Base-by-base conservation (phyloP, 2,329 filamentous ascomycete species). In the Metarhizium robertsii region DNA sequence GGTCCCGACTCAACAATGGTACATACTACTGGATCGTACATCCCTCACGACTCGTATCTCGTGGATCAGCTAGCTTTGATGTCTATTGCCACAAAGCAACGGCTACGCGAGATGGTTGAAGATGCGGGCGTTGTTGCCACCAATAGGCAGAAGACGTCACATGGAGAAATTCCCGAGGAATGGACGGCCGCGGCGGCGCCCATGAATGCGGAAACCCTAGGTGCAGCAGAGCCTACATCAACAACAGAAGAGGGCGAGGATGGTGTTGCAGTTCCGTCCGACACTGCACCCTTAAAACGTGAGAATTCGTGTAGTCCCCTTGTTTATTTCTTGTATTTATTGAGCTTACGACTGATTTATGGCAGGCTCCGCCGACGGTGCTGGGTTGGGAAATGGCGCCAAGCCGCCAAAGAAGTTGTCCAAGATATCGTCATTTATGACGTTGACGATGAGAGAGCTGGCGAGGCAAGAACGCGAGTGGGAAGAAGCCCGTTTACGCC, bases 61-160 rank as follows among this genome's bases (percentile, higher is more conserved):
- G 86, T 88, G 14, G 91, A 96, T 58, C 88, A 96, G 61, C 73
- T 96, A 48, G 87, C 89, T 30, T 76, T 96, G 16, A 69, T 96
- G 56, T 94, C 90, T 6, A 79, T 96, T 55, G 88, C 89, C 18
- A 85, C 90, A 10, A 90, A 92, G 66, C 87, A 95, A 62, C 81
- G 90, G 32, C 63, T 96, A 42, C 80, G 88, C 53, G 82, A 84
- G 13, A 72, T 96, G 34, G 66, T 96, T 3, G 87, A 92, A 65
- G 91, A 96, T 63, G 85, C 90, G 11, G 81, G 85, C 54, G 79
- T 79, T 10, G 72, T 95, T 49, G 82, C 90, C 3, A 78, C 79
- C 57, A 87, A 83, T 57, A 83, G 92, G 54, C 87, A 89, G 66
- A 84, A 80, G 58, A 88, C 87, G 20, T 89, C 91, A 2, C 87